Evolutionary conservation across 495 filamentous ascomycete genomes (phyloP), one percentile per base, ranked within the genome.

Genomic region (Penicillium bialowiezense): DNA sequence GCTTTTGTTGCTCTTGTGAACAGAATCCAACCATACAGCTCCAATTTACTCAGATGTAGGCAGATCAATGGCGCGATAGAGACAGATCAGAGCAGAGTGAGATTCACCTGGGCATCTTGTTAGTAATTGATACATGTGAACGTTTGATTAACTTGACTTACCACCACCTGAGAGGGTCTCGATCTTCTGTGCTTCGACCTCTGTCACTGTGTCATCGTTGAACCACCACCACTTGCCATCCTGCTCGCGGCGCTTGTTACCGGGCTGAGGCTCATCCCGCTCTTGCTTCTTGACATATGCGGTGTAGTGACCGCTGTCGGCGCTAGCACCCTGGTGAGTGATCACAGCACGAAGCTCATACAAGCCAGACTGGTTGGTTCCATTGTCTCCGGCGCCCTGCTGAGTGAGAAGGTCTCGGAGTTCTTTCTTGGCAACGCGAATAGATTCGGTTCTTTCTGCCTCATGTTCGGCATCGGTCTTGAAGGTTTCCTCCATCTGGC

Each of bases 201-300:
- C 95, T 32, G 87, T 82, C 9, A 98, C 95, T 67, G 92, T 95
- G 60, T 98, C 95, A 59, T 98, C 93, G 63, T 98, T 96, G 78
- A 98, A 98, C 91, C 93, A 97, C 90, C 93, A 98, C 93, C 93
- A 98, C 55, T 92, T 96, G 46, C 85, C 90, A 54, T 96, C 91
- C 47, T 91, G 86, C 54, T 85, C 83, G 48, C 81, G 82, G 55
- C 83, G 70, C 74, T 88, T 88, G 50, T 83, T 85, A 15, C 58
- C 64, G 3, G 83, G 82, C 46, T 77, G 77, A 7, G 82, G 68
- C 51, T 90, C 86, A 20, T 60, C 52, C 5, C 70, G 64, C 13
- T 79, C 84, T 39, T 87, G 78, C 74, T 98, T 95, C 76, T 97
- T 98, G 45, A 98, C 88, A 65, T 96, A 98, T 2, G 90, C 84